phyloP scores from a whole-genome alignment of 2,329 filamentous ascomycete species.

The Aspergillus ustus region DNA sequence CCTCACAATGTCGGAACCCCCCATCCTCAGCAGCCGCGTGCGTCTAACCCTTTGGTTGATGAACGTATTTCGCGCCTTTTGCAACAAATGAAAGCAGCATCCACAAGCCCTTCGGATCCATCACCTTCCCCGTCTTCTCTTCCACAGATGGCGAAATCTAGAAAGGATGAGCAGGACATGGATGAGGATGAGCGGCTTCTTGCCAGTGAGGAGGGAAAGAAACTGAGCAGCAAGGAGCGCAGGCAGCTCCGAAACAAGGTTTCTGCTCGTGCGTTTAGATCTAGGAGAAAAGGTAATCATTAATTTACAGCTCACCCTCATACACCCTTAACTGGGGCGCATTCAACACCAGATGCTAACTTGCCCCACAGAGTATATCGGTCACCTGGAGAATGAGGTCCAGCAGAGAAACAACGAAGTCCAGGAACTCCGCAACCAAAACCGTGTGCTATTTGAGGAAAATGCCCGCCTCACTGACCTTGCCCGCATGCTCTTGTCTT shows the following conservation, averaged over 20 bases:
- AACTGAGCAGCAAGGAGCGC: slow-evolving; percentile 96
- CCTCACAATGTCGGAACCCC: slow-evolving; percentile 28
- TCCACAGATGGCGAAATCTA: slow-evolving; percentile 72
- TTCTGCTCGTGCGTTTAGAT: slow-evolving; percentile 94
- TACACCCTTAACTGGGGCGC: background rate
- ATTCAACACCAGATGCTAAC: slow-evolving; percentile 53
- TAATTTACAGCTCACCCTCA: background rate
- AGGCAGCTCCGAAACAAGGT: slow-evolving; percentile 99
- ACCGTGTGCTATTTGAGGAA: slow-evolving; percentile 80
- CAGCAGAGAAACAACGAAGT: slow-evolving; percentile 82
- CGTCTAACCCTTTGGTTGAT: slow-evolving; percentile 74
- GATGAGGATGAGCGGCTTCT: slow-evolving; percentile 93
- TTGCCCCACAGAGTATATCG: slow-evolving; percentile 81
- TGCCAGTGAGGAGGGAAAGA: slow-evolving; percentile 98
- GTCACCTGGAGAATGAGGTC: slow-evolving; percentile 89
- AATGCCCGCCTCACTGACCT: slow-evolving; percentile 79
- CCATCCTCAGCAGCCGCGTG: slow-evolving; percentile 40
- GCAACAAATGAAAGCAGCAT: slow-evolving; percentile 84
- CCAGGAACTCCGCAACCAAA: slow-evolving; percentile 78
- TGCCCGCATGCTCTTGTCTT: slow-evolving; percentile 79
- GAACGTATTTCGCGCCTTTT: slow-evolving; percentile 93
- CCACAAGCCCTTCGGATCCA: slow-evolving; percentile 60
- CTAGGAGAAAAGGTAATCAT: slow-evolving; percentile 85
- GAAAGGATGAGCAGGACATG: slow-evolving; percentile 98
- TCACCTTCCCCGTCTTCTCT: slow-evolving; percentile 45